Evolutionary conservation across 1,284 basidiomycete species (phyloP), one percentile per base, ranked within the genome.

Genomic region (Tetrapyrgos nigripes): DNA sequence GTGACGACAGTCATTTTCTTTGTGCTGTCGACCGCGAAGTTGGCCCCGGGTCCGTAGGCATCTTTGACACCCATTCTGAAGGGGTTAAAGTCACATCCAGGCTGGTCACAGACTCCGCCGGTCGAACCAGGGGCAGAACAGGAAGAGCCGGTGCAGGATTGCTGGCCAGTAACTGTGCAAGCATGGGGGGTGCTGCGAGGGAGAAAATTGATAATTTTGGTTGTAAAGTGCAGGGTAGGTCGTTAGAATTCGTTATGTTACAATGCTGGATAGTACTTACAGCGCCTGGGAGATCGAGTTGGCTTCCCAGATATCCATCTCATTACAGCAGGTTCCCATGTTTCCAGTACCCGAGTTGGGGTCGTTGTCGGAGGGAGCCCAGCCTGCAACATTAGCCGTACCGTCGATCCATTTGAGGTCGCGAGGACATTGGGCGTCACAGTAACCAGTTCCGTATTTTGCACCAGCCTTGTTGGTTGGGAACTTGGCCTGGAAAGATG

Each of bases 261-360:
- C 13, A 17, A 24, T 11, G 45, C 23, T 83, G 66, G n/a, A n/a
- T n/a, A n/a, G n/a, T n/a, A n/a, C n/a, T n/a, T n/a, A 73, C 77
- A 31, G 82, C 81, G 33, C n/a, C n/a, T 77, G 69, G 40, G 80
- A 73, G 63, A 76, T 71, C 59, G 72, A 75, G 77, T 84, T 84
- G 66, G 80, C 83, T 68, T 82, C 80, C 82, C 82, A 84, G 68
- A 84, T 74, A 70, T 85, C 83, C 80, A 84, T 83, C 74, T 85
- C 82, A 60, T 68, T 75, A 68, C 82, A 84, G 76, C 82, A 84
- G 11, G 80, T 73, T 37, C 82, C 82, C 64, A 73, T 75, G 21
- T 66, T 49, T 35, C 82, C 81, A 2, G 66, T 70, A 23, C 82
- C 82, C 17, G 80, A 72, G 71, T 83, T 83, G 63, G 73, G 60